These are phyloP conservation scores for Acacia crassicarpa DNA, from an alignment of 306 rosid genomes.

Conservation along the genomic window DNA sequence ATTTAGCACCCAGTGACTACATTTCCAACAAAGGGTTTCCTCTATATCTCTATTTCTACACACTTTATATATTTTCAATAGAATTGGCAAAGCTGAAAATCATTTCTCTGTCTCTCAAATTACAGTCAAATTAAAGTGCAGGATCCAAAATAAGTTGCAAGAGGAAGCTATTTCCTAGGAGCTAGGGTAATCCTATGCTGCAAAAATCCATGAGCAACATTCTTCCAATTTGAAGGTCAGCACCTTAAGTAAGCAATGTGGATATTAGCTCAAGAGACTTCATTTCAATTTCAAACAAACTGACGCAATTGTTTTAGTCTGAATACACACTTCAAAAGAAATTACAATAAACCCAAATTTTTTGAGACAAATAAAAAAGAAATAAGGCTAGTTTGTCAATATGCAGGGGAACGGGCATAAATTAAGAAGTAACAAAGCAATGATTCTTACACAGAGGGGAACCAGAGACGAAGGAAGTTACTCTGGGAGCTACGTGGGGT, in stretches of 20 bases:
- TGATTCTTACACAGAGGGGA: constrained; percentile 61
- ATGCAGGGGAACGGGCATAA: background rate
- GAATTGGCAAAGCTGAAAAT: background rate
- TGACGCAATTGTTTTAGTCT: background rate
- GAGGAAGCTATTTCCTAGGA: background rate
- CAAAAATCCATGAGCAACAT: background rate
- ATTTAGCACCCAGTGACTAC: background rate
- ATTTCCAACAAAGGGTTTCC: background rate
- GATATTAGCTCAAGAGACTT: background rate
- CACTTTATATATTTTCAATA: background rate
- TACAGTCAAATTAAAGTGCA: background rate
- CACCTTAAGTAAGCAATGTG: background rate
- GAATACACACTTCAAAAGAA: background rate
- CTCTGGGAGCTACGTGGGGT: constrained; percentile 29
- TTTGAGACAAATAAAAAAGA: background rate
- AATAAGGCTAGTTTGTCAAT: background rate
- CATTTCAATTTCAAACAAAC: background rate
- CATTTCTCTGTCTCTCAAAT: background rate
- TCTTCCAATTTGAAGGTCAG: background rate
- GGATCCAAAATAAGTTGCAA: background rate
- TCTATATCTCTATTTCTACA: background rate
- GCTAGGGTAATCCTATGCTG: background rate
- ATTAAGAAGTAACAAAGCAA: background rate
- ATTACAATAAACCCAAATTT: background rate
- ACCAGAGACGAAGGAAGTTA: constrained; percentile 62